Evolutionary conservation across 2,329 filamentous ascomycete genomes (phyloP).

Genomic region (Alternaria ventricosa): DNA sequence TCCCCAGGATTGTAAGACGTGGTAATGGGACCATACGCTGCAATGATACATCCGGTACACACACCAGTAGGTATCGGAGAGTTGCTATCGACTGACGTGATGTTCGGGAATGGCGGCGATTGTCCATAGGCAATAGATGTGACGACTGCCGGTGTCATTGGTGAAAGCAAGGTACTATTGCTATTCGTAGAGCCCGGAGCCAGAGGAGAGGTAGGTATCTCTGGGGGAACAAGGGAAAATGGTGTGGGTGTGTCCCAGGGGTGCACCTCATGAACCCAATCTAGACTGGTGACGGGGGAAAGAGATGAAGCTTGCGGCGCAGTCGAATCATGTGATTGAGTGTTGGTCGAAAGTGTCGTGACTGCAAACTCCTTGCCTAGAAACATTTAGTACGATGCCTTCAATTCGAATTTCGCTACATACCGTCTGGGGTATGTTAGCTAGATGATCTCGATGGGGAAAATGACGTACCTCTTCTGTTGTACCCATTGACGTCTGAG

Average conservation of each 20-base stretch:
- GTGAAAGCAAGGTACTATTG: not conserved
- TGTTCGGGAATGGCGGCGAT: not conserved
- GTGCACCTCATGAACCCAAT: not conserved
- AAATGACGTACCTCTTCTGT: constrained; percentile 26
- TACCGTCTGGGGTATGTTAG: constrained; percentile 28
- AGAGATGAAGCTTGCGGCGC: not conserved
- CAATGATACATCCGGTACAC: constrained; percentile 44
- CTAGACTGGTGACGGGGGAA: not conserved
- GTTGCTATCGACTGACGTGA: not conserved
- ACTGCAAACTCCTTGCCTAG: not conserved
- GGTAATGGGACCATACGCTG: constrained; percentile 31
- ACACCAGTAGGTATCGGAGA: not conserved
- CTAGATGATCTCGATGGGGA: not conserved
- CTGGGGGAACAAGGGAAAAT: not conserved
- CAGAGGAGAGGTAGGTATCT: not conserved
- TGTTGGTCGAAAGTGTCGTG: not conserved
- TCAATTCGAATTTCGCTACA: not conserved
- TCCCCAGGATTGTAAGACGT: constrained; percentile 21
- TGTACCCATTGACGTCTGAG: constrained; percentile 12
- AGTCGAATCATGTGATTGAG: not conserved
- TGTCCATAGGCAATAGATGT: not conserved
- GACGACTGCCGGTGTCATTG: not conserved
- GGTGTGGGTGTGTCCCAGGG: not conserved
- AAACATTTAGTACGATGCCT: not conserved
- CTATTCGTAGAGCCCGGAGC: not conserved